Base-by-base conservation (phyloP, 1,139 yeast species). In the Taphrina pruni region DNA sequence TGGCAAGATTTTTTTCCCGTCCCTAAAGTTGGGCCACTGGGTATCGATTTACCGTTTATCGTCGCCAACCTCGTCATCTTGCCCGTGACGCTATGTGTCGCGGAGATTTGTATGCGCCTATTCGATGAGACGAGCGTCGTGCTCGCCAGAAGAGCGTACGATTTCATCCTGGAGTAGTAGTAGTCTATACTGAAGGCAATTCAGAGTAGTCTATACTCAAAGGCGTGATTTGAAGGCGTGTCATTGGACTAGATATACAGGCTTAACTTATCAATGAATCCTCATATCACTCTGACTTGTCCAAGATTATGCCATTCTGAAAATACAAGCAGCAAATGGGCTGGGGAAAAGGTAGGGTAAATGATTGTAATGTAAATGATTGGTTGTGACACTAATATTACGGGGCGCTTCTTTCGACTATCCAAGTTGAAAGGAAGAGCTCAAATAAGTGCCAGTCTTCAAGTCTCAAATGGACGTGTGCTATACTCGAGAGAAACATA, bases 61-160 rank as follows among this genome's bases (percentile, higher is more conserved):
- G 61, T 57, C 11, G 60, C 61, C n/a, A 56, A 64, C 45, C 20
- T 64, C 36, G 52, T 64, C 56, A 64, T 64, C n/a, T 45, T 64
- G 35, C 67, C 67, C 21, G 43, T 64, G 12, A 64, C 67, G 21
- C 46, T 64, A 48, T 64, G 56, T 21, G 61, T 36, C 12, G 50
- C 67, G 43, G 67, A 64, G 26, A 36, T 64, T 8, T 56, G 54
- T 35, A 64, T 57, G 46, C 39, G 46, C 26, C 20, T 64, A 36
- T 54, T 64, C 12, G 67, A 64, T 21, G 56, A 43, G 21, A 39
- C 21, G 11, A 58, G 62, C 21, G 52, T 58, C 43, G 20, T 26
- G 52, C 8, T 58, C 12, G 62, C 62, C 8, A 32, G 43, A 3
- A n/a, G 35, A n/a, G 62, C 52, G 17, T 58, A 58, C 26, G 52